phyloP scores from a whole-genome alignment of 331 rosid genomes.

The Pyracantha coccinea region DNA sequence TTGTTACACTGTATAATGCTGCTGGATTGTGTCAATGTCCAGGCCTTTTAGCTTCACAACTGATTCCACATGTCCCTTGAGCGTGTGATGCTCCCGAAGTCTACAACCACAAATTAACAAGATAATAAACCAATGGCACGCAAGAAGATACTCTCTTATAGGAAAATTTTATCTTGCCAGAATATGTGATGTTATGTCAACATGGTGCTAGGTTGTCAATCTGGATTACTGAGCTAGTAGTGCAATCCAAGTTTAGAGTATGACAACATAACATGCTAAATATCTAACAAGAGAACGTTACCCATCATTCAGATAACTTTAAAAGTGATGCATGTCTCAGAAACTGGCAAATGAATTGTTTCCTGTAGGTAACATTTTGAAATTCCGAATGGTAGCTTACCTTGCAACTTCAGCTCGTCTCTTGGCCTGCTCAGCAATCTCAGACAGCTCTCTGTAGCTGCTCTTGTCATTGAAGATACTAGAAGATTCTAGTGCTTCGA shows the following conservation, averaged over 20 bases:
- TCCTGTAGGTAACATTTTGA: neutral
- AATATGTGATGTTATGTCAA: neutral
- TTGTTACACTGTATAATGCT: conserved; percentile 87
- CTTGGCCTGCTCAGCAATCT: conserved; percentile 98
- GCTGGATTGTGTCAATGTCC: conserved; percentile 91
- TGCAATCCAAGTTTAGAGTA: neutral
- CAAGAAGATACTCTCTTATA: neutral
- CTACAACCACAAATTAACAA: conserved; percentile 23
- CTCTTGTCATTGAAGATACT: conserved; percentile 61
- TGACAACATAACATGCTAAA: neutral
- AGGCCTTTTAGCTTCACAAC: conserved; percentile 96
- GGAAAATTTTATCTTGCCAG: neutral
- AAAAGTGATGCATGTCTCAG: neutral
- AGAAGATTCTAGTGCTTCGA: conserved; percentile 68
- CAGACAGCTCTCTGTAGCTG: conserved; percentile 87
- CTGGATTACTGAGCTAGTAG: neutral
- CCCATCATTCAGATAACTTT: neutral
- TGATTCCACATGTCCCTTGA: conserved; percentile 96
- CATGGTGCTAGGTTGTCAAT: neutral
- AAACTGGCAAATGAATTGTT: no score
- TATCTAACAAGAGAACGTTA: neutral
- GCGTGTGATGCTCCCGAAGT: conserved; percentile 93
- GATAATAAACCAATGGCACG: neutral
- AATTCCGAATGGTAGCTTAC: conserved; percentile 24
- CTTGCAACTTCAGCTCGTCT: conserved; percentile 97